A percentile compares a stretch with the other conserved stretches of the same genome.
These are phyloP conservation scores for Dryadomyces sulphureus DNA, from an alignment of 2,329 filamentous ascomycete genomes.

Conservation along the genomic window DNA sequence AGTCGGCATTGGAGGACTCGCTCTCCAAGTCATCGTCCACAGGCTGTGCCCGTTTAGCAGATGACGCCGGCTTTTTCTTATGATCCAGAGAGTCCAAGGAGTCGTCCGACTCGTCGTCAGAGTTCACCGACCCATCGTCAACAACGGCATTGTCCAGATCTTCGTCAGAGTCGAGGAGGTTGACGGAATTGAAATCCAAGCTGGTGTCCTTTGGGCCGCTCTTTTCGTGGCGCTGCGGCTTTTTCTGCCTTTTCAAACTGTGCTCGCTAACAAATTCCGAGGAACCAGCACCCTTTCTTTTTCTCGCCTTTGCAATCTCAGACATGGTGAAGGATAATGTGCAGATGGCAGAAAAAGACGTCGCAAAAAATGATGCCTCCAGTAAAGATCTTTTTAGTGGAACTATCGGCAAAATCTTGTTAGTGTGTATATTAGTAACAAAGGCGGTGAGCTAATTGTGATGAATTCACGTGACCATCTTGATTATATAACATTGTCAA, in stretches of 20 bases:
- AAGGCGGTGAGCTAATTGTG: neutral
- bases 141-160: constrained; percentile 37
- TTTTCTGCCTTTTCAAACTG: neutral
- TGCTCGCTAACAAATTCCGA: neutral
- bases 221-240: constrained; percentile 35
- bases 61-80: neutral
- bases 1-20: constrained; percentile 17
- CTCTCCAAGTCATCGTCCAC: constrained; percentile 26
- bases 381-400: constrained; percentile 1
- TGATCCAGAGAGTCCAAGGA: constrained; percentile 15
- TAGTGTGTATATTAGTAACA: no score
- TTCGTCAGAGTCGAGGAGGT: constrained; percentile 41
- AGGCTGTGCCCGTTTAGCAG: constrained; percentile 7
- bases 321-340: neutral
- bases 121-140: constrained; percentile 26
- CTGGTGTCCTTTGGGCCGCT: constrained; percentile 25
- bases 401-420: constrained; percentile 1
- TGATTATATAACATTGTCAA: no score
- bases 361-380: no score
- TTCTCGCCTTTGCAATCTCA: neutral
- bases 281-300: constrained; percentile 4
- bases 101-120: constrained; percentile 23
- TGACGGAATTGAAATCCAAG: constrained; percentile 32
- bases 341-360: no score
- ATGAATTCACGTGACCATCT: no score